Evolutionary conservation across 2,329 filamentous ascomycete genomes (phyloP), one percentile per base, ranked within the genome.

Genomic region (Aspergillus felis): DNA sequence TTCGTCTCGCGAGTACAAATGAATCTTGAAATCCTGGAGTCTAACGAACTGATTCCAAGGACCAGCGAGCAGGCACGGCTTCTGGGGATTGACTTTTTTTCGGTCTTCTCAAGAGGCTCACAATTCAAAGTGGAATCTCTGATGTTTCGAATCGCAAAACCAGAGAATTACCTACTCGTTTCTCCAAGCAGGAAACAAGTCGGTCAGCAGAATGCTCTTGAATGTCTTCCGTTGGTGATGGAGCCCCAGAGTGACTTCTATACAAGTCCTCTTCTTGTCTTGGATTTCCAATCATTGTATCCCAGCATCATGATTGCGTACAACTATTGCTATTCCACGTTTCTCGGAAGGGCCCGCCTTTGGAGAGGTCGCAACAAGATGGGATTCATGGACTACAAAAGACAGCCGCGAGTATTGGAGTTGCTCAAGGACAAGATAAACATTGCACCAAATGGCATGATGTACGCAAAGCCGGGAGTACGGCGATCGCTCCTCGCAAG

Each of bases 301-400:
- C 94, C 94, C 0, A 97, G 92, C 73, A 88, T 97, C 59, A 97
- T 99, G 92, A 97, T 99, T 69, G 94, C 94, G 0, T 97, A 99
- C 78, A 99, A 99, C 68, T 94, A 97, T 71, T 99, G 94, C 77
- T 99, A 99, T 71, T 97, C 94, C 0, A 99, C 94, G 0, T 99
- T 92, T 65, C 81, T 97, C 0, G 94, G 94, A 0, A 86, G 94
- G 29, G 87, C 96, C 42, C 84, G 87, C 28, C 85, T 87, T 65
- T 97, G 93, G 93, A 86, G 91, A n/a, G 92, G 92, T 2, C 86
- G 84, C 29, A 92, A 91, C 78, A 96, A 97, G 76, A 91, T 99
- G 88, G 94, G 94, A 0, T 96, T 97, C 70, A 86, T 87, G 28
- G 88, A 96, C 60, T 97, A 95, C 74, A 82, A 88, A 61, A 85